Evolutionary conservation across 2,329 filamentous ascomycete species (phyloP).

Genomic region (Ophiostoma himal-ulmi): DNA sequence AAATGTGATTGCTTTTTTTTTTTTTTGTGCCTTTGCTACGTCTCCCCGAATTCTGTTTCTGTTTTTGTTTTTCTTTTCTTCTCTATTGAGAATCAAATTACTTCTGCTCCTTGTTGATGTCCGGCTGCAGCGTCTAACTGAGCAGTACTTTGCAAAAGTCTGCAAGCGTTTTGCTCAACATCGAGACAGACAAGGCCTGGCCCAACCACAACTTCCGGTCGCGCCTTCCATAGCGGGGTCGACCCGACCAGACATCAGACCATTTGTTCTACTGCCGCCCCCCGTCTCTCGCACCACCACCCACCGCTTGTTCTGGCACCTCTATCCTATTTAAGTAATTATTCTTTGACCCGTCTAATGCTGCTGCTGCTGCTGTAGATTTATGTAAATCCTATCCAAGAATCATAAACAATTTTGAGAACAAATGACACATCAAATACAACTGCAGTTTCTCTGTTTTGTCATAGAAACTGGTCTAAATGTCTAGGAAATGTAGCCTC

Average conservation of each 20-base stretch:
- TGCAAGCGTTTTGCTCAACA: neutral
- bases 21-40: neutral
- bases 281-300: conserved; percentile 19
- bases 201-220: conserved; percentile 9
- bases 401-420: no score
- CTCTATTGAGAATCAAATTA: neutral
- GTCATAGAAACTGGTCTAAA: neutral
- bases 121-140: neutral
- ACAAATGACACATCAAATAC: neutral
- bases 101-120: neutral
- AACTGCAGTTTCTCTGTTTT: neutral
- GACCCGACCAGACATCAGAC: conserved; percentile 20
- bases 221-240: conserved; percentile 22
- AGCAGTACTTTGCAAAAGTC: neutral
- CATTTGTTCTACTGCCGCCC: conserved; percentile 18
- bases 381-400: neutral
- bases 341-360: conserved; percentile 1
- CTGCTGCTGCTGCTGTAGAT: neutral
- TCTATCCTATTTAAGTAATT: neutral
- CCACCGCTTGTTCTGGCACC: conserved; percentile 11
- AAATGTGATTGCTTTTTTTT: neutral
- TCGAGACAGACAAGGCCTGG: conserved; percentile 3
- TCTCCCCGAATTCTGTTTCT: neutral
- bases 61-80: neutral
- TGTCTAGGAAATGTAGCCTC: neutral